A percentile compares a stretch with the other conserved stretches of the same genome.
Evolutionary conservation across 768 basidiomycete genomes (phyloP).

Genomic region (Phanerochaete carnosa): DNA sequence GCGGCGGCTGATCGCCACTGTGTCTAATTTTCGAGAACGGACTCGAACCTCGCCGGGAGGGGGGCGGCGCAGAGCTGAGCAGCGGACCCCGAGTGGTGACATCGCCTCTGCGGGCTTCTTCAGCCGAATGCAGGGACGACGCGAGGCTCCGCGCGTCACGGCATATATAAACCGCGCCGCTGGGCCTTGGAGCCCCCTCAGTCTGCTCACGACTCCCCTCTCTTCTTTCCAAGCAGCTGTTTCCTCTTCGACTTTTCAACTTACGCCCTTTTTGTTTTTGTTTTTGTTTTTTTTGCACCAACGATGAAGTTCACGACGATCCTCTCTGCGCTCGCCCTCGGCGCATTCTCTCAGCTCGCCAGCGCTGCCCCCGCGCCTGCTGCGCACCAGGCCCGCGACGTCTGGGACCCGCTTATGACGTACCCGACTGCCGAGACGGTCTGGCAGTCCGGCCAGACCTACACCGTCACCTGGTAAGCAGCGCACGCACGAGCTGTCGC

Average conservation of each 20-base stretch:
- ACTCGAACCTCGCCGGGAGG: no score
- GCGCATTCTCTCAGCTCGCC: constrained; percentile 8
- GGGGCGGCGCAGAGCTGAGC: no score
- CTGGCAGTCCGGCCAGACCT: constrained; percentile 38
- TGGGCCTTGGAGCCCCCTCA: no score
- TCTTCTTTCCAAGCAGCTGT: no score
- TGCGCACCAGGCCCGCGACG: constrained; percentile 29
- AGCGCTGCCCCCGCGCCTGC: constrained; percentile 23
- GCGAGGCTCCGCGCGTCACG: no score
- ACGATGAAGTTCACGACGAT: constrained; percentile 18
- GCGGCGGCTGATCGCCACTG: no score
- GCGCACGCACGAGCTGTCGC: background rate
- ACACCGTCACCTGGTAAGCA: constrained; percentile 44
- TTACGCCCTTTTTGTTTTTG: background rate
- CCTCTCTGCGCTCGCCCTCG: constrained; percentile 18
- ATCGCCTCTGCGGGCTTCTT: no score
- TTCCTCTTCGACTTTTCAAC: background rate
- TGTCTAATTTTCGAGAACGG: no score
- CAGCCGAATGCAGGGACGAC: no score
- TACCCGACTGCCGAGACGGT: constrained; percentile 35
- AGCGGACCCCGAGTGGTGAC: no score
- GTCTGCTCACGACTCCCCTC: background rate
- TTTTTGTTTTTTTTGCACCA: background rate
- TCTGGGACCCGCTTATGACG: constrained; percentile 41
- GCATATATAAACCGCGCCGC: no score